Conservation (phyloP, 2,329 filamentous ascomycete genomes). For the Neofusicoccum sp. region DNA sequence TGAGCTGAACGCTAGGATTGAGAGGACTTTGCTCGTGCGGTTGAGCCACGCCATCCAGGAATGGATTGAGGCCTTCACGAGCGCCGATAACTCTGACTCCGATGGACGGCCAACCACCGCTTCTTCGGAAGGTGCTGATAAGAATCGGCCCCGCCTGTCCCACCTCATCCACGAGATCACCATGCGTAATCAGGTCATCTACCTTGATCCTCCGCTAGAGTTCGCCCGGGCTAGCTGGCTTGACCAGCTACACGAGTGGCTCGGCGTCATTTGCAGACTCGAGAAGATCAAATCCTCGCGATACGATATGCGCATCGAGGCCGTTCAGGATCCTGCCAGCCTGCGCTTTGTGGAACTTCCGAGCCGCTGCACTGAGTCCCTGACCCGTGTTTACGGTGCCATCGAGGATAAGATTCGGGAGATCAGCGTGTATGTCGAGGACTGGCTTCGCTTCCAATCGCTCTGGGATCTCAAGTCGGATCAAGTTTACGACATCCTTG, state of each 20-base stretch:
- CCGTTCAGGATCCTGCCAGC: conserved; percentile 56
- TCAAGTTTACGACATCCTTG: conserved; percentile 87
- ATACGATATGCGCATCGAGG: conserved; percentile 81
- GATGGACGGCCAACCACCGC: conserved; percentile 51
- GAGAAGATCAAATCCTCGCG: conserved; percentile 92
- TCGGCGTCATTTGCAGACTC: conserved; percentile 87
- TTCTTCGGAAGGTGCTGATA: conserved; percentile 26
- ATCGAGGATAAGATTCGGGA: conserved; percentile 80
- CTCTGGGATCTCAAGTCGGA: conserved; percentile 97
- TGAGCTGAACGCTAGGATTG: conserved; percentile 81
- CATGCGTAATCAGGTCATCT: conserved; percentile 97
- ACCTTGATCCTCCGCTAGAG: conserved; percentile 89
- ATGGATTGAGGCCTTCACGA: conserved; percentile 84
- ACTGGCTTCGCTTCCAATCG: conserved; percentile 98
- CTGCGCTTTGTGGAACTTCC: conserved; percentile 82
- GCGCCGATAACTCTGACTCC: conserved; percentile 42
- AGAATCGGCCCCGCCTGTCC: conserved; percentile 61
- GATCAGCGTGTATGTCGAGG: conserved; percentile 85
- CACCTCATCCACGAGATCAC: conserved; percentile 85
- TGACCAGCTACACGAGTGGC: conserved; percentile 86
- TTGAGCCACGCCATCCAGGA: conserved; percentile 78
- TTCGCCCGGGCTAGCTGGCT: conserved; percentile 93
- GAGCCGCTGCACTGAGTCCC: conserved; percentile 73
- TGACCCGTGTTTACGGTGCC: conserved; percentile 76
- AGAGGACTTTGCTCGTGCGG: conserved; percentile 73